Conservation (phyloP, 495 filamentous ascomycete genomes). For the Penicillium pulvis region DNA sequence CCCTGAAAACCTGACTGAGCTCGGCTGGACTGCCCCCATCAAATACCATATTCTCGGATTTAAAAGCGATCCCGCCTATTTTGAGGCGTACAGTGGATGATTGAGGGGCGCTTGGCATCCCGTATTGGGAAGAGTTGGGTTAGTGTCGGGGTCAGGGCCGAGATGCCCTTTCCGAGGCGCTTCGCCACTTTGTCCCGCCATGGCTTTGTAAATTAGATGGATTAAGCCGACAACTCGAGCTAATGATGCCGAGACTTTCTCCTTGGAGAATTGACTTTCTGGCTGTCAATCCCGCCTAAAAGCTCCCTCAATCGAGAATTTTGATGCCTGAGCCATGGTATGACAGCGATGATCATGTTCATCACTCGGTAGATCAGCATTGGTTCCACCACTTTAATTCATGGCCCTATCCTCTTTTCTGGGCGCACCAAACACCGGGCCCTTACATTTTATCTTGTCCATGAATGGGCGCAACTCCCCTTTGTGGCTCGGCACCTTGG, state of each 20-base stretch:
- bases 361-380: neutral
- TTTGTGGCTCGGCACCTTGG: neutral
- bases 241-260: neutral
- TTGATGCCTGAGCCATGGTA: neutral
- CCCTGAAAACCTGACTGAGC: neutral
- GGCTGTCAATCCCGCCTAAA: neutral
- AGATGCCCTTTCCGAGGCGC: neutral
- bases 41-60: too few species aligned
- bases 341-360: constrained; percentile 3
- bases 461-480: neutral
- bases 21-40: neutral
- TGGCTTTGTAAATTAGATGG: neutral
- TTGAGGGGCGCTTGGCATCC: neutral
- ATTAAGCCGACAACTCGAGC: neutral
- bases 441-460: neutral
- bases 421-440: neutral
- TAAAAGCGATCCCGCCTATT: neutral
- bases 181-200: neutral
- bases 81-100: too few species aligned
- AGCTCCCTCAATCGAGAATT: neutral
- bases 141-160: neutral
- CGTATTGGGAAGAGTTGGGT: neutral
- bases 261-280: neutral
- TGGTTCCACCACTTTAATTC: constrained; percentile 5
- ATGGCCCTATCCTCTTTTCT: neutral